Base-by-base conservation (phyloP, 1,284 basidiomycete genomes). In the Mycena citricolor region DNA sequence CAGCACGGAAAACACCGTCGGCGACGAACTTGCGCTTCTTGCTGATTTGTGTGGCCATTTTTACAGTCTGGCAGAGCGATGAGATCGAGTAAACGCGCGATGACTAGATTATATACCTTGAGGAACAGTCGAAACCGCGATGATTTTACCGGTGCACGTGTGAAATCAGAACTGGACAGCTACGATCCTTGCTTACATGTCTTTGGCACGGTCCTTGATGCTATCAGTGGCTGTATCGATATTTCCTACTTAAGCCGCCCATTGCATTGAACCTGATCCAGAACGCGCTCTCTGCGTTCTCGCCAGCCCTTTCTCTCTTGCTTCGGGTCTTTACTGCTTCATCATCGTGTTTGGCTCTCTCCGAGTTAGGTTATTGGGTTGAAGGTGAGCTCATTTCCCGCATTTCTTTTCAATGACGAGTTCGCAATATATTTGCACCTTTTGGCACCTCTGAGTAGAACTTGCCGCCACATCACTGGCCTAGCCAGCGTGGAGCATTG, bases 1-100 rank as follows among this genome's bases (percentile, higher is more conserved):
- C 94, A 61, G 94, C 94, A 68, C 92, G 92, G 83, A 97, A 97
- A 50, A 97, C 94, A 85, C 93, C 93, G 68, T 97, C 94, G 55
- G 94, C 94, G 64, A 98, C 91, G 66, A 97, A 97, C 85, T 93
- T 95, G 78, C 91, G 84, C 78, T 93, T 94, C 77, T 95, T 94
- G 77, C 85, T 89, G 77, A 94, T 93, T 68, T 90, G 86, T 58
- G 78, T 65, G 64, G 88, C 74, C 86, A 90, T 90, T 61, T 73
- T 79, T 51, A 37, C 32, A 42, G 42, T 42, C 34, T 26, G 38
- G 54, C 50, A 44, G 46, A 38, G 24, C 32, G 43, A 51, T 41
- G 47, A 34, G 51, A 48, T 36, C 34, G 34, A 38, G 39, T 32
- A 44, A 38, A 36, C 35, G 38, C 36, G 31, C 47, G 19, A 34